Evolutionary conservation across 768 basidiomycete species (phyloP).

Genomic region (Suillus discolor): DNA sequence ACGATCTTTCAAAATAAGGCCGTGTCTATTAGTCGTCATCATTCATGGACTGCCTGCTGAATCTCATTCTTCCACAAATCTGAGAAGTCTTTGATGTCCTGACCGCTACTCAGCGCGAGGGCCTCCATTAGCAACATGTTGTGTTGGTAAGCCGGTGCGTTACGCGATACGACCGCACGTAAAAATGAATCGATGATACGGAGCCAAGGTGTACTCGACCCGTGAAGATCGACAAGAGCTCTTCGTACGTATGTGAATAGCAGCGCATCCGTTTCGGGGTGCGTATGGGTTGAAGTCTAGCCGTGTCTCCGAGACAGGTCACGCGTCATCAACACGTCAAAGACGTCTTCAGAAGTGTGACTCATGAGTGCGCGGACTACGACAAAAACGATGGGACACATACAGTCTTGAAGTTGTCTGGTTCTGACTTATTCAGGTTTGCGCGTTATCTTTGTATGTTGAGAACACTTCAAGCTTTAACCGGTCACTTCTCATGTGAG

Average conservation of each 20-base stretch:
- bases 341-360: conserved; percentile 54
- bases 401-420: conserved; percentile 66
- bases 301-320: conserved; percentile 77
- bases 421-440: no score
- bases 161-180: conserved; percentile 68
- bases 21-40: conserved; percentile 10
- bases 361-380: not conserved
- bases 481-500: not conserved
- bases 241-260: conserved; percentile 75
- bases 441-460: no score
- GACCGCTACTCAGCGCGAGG: conserved; percentile 74
- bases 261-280: conserved; percentile 79
- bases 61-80: conserved; percentile 63
- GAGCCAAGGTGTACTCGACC: conserved; percentile 40
- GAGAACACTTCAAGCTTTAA: no score
- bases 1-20: conserved; percentile 21
- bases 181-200: conserved; percentile 72
- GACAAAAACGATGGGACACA: conserved; percentile 25
- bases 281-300: conserved; percentile 92
- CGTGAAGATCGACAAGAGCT: conserved; percentile 52
- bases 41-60: conserved; percentile 31
- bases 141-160: conserved; percentile 76
- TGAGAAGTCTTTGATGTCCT: conserved; percentile 73
- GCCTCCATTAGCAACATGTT: conserved; percentile 94
- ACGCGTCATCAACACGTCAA: conserved; percentile 87